Conservation (phyloP, 1,139 yeast genomes). For the Pneumocystis carinii region DNA sequence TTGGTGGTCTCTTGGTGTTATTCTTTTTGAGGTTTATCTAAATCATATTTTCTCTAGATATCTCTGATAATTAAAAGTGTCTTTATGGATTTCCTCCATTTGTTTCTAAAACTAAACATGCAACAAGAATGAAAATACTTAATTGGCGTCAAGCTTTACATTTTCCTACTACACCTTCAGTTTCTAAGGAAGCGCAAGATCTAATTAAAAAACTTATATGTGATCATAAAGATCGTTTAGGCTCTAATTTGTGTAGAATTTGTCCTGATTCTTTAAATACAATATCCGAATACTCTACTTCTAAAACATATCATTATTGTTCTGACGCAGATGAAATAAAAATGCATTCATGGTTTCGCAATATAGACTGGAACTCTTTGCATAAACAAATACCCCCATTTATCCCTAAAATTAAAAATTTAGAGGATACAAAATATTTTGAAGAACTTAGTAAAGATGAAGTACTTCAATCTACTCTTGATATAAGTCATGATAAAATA, state of each 20-base stretch:
- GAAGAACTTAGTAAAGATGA: slow-evolving; percentile 27
- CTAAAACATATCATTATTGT: not conserved
- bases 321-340: slow-evolving; percentile 43
- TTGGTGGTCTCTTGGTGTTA: slow-evolving; percentile 98
- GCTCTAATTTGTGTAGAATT: slow-evolving; percentile 25
- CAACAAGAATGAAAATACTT: slow-evolving; percentile 9
- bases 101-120: slow-evolving; percentile 47
- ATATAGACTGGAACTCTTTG: slow-evolving; percentile 50
- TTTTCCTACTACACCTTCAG: slow-evolving; percentile 17
- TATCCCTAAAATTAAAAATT: slow-evolving; percentile 64
- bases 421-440: slow-evolving; percentile 79
- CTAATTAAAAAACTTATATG: slow-evolving; percentile 46
- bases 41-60: not conserved
- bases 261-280: not conserved
- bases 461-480: slow-evolving; percentile 2
- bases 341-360: slow-evolving; percentile 50
- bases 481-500: slow-evolving; percentile 3
- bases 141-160: slow-evolving; percentile 5
- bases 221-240: slow-evolving; percentile 54
- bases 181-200: slow-evolving; percentile 58
- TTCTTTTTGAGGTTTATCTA: slow-evolving; percentile 46
- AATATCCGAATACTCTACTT: not conserved
- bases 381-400: slow-evolving; percentile 70
- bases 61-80: slow-evolving; percentile 23
- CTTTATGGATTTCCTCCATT: slow-evolving; percentile 89